Percentiles rank a stretch among this genome's conserved stretches.
Conservation (phyloP, 495 filamentous ascomycete species). For the Aspergillus homomorphus region DNA sequence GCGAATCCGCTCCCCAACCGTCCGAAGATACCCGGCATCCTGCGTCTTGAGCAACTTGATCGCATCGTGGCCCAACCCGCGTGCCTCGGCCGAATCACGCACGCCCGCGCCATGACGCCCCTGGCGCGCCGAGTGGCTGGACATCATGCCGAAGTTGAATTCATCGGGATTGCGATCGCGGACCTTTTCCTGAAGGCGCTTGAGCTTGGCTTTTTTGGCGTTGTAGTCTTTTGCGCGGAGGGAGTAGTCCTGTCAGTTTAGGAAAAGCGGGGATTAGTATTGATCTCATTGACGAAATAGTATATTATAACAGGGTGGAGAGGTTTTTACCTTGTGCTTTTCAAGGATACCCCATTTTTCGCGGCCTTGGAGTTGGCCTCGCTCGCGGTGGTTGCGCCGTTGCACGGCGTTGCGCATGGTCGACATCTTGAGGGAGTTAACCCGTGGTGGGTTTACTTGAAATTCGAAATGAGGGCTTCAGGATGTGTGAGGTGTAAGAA, state of each 20-base stretch:
- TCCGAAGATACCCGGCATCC: conserved; percentile 84
- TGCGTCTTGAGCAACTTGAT: conserved; percentile 94
- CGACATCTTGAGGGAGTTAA: conserved; percentile 55
- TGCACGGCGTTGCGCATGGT: conserved; percentile 80
- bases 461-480: no score
- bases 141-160: conserved; percentile 92
- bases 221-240: conserved; percentile 88
- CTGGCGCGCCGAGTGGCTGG: conserved; percentile 44
- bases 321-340: conserved; percentile 70
- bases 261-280: no score
- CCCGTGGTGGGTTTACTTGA: conserved; percentile 1
- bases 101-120: conserved; percentile 58
- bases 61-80: conserved; percentile 58
- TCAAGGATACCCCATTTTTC: conserved; percentile 81
- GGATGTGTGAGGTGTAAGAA: no score
- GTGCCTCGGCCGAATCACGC: conserved; percentile 36
- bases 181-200: conserved; percentile 75
- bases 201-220: conserved; percentile 74
- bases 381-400: conserved; percentile 76
- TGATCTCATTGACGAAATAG: conserved; percentile 8
- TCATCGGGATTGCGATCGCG: conserved; percentile 91
- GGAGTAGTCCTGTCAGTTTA: conserved; percentile 70
- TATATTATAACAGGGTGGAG: neutral
- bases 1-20: conserved; percentile 56
- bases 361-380: conserved; percentile 79